Percentiles rank a stretch among this genome's conserved stretches.
phyloP scores from a whole-genome alignment of 768 basidiomycete species.

The Sarcodon sp. region DNA sequence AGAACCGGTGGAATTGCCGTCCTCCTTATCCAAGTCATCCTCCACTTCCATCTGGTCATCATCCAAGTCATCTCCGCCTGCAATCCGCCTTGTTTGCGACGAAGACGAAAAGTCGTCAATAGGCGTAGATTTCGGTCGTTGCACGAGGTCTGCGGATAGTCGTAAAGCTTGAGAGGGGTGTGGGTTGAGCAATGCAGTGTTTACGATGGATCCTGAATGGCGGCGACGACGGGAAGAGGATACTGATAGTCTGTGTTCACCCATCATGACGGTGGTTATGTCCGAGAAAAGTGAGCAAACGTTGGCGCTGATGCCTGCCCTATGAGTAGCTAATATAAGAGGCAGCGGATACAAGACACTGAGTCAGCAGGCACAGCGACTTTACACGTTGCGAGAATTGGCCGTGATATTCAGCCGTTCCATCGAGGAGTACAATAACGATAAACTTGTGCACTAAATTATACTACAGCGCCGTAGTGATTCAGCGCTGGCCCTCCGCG shows the following conservation, averaged over 20 bases:
- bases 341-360: no score
- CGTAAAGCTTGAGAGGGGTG: slow-evolving; percentile 9
- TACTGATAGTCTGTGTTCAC: not conserved
- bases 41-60: slow-evolving; percentile 17
- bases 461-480: no score
- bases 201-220: slow-evolving; percentile 40
- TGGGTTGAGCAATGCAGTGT: slow-evolving; percentile 11
- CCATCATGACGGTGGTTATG: not conserved
- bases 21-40: slow-evolving; percentile 13
- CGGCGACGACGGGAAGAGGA: slow-evolving; percentile 27
- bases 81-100: slow-evolving; percentile 25
- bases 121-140: slow-evolving; percentile 66
- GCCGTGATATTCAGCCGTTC: no score
- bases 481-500: no score
- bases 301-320: no score
- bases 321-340: no score
- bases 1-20: not conserved
- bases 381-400: no score
- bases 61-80: not conserved
- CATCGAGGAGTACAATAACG: no score
- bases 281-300: no score
- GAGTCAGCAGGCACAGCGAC: no score
- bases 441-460: no score
- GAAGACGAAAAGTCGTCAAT: slow-evolving; percentile 40
- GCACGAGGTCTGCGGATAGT: slow-evolving; percentile 30